Base-by-base conservation (phyloP, 2,329 filamentous ascomycete genomes). In the Elsinoe batatas region DNA sequence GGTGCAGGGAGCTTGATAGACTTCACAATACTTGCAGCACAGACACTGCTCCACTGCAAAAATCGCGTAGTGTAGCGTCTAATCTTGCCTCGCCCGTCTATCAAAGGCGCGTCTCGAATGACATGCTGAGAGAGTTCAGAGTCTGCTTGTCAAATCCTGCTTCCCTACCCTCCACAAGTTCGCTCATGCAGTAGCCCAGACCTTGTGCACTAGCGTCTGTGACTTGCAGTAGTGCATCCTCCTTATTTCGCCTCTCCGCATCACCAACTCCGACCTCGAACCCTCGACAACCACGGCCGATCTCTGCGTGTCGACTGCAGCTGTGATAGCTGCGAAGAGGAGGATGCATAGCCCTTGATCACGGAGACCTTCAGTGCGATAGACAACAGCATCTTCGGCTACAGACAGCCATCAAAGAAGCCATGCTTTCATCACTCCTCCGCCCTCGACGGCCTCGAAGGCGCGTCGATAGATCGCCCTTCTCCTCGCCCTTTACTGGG, bases 341-440 rank as follows among this genome's bases (percentile, higher is more conserved):
- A 26, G 17, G 32, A 51, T 51, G 47, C 11, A 35, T 26, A 15
- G 11, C 17, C 18, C 8, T 15, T 51, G 22, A 35, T 17, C 15
- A 26, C 32, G 20, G 26, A 33, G 26, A 33, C 26, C n/a, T 35
- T 35, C 15, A 35, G 44, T 35, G 44, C 44, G 44, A 33, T 26
- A 49, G 26, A 49, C 13, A 35, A 35, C 13, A 33, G 26, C 44
- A 33, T 49, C 32, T 35, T 49, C 32, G n/a, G 44, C 26, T 3
- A 15, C 26, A 26, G 26, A 17, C 3, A 35, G 30, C 26, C 26
- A 33, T 15, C 17, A 18, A 44, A 33, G 44, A 35, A 51, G 47
- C 47, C 22, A 71, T 70, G 69, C 59, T 71, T n/a, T 69, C 68
- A 35, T 69, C 67, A 17, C 60, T 70, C 46, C 63, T 71, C 42